These are phyloP conservation scores for Fusarium udum DNA, from an alignment of 2,329 filamentous ascomycete species.

Conservation along the genomic window DNA sequence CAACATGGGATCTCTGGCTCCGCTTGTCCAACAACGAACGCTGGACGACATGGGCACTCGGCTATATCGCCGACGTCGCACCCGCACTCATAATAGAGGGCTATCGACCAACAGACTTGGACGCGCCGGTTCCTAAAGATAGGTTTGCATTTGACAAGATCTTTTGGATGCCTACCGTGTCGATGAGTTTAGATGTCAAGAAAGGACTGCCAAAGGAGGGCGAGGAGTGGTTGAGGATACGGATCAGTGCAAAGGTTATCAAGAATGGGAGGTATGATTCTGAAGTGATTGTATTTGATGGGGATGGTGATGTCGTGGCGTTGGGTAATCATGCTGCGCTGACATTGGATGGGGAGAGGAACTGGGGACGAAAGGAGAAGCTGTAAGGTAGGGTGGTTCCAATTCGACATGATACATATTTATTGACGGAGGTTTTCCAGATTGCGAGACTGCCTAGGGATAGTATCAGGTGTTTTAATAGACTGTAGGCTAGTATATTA, in stretches of 20 bases:
- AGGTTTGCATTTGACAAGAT: conserved; percentile 42
- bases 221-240: conserved; percentile 75
- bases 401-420: not conserved
- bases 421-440: not conserved
- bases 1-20: conserved; percentile 62
- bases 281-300: conserved; percentile 73
- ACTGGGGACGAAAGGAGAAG: conserved; percentile 31
- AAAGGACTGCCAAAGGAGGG: conserved; percentile 73
- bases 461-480: fast-evolving
- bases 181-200: conserved; percentile 81
- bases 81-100: conserved; percentile 73
- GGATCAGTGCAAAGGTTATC: conserved; percentile 72
- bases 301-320: conserved; percentile 43
- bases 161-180: conserved; percentile 81
- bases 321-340: conserved; percentile 46
- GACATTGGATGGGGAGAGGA: conserved; percentile 42
- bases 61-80: conserved; percentile 70
- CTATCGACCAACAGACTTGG: conserved; percentile 47
- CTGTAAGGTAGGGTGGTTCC: conserved; percentile 48
- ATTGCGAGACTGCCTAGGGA: not conserved
- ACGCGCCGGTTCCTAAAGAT: conserved; percentile 27
- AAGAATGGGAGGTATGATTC: conserved; percentile 78
- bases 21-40: conserved; percentile 65
- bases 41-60: conserved; percentile 72
- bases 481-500: not conserved